These are phyloP conservation scores for Lipomyces starkeyi DNA, from an alignment of 805 yeast species.

Conservation along the genomic window DNA sequence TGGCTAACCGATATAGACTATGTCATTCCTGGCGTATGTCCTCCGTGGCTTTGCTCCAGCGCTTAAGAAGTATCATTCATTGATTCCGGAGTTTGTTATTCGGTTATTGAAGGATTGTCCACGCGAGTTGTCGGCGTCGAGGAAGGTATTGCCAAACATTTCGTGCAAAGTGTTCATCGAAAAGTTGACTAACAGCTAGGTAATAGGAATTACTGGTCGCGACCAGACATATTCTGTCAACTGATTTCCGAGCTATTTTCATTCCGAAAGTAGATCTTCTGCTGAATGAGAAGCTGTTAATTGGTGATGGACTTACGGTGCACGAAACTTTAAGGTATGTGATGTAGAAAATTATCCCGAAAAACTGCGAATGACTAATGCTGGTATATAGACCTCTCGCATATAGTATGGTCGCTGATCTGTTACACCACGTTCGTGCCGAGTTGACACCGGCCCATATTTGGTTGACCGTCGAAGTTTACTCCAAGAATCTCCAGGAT, in stretches of 20 bases:
- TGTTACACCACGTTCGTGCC: conserved; percentile 87
- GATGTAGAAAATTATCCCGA: not conserved
- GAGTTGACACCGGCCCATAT: conserved; percentile 83
- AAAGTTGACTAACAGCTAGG: not conserved
- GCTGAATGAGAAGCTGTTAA: conserved; percentile 82
- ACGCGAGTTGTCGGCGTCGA: conserved; percentile 84
- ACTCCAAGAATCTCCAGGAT: conserved; percentile 81
- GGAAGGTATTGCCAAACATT: conserved; percentile 54
- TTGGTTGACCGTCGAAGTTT: conserved; percentile 83
- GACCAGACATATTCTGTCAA: conserved; percentile 90
- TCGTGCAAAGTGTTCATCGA: not conserved
- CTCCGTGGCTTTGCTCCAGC: conserved; percentile 81
- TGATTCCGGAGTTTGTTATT: conserved; percentile 85
- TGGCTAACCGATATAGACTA: conserved; percentile 55
- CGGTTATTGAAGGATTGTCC: conserved; percentile 94
- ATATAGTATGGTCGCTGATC: conserved; percentile 93
- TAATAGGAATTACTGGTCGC: conserved; percentile 80
- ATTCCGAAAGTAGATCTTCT: conserved; percentile 83
- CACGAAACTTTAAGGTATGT: conserved; percentile 73
- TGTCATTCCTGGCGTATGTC: conserved; percentile 91
- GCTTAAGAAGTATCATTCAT: conserved; percentile 59
- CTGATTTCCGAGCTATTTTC: conserved; percentile 81
- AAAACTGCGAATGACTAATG: not conserved
- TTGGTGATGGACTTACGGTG: conserved; percentile 92
- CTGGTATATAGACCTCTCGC: conserved; percentile 68